Percentiles rank a stretch among this genome's conserved stretches.
These are phyloP conservation scores for Candida sphagnicola DNA, from an alignment of 805 yeast genomes.

Conservation along the genomic window DNA sequence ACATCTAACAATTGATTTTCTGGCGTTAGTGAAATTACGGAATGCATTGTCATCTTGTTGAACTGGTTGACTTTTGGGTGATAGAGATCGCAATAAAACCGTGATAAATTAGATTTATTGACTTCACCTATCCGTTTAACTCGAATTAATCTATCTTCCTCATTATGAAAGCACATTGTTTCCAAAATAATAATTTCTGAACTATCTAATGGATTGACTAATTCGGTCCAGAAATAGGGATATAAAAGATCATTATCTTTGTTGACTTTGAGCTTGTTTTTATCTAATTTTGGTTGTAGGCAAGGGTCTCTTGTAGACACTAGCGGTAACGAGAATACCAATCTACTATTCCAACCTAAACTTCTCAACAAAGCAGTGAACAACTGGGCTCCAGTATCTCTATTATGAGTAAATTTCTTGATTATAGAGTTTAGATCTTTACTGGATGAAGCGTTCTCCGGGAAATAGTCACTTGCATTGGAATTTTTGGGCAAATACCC, in stretches of 20 bases:
- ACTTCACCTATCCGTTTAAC: constrained; percentile 12
- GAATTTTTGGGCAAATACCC: constrained; percentile 20
- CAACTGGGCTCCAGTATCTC: constrained; percentile 32
- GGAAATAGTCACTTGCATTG: constrained; percentile 12
- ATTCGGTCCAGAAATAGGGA: constrained; percentile 36
- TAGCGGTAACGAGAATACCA: constrained; percentile 30
- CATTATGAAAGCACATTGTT: constrained; percentile 25
- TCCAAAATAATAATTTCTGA: constrained; percentile 24
- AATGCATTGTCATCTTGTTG: constrained; percentile 28
- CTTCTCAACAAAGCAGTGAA: constrained; percentile 25
- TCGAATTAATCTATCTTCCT: constrained; percentile 17
- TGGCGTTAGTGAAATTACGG: constrained; percentile 20
- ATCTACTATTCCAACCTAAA: constrained; percentile 25
- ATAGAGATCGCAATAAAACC: constrained; percentile 12
- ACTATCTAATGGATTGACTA: constrained; percentile 25
- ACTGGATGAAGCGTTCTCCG: constrained; percentile 13
- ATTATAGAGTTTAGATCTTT: constrained; percentile 11
- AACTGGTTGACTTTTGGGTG: constrained; percentile 18
- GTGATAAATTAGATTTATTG: constrained; percentile 1
- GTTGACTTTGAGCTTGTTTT: constrained; percentile 14
- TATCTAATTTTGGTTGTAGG: constrained; percentile 22
- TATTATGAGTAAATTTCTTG: constrained; percentile 23
- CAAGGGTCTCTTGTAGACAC: constrained; percentile 3
- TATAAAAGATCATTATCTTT: constrained; percentile 29
- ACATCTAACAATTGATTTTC: constrained; percentile 20